These are phyloP conservation scores for Fusarium beomiforme DNA, from an alignment of 2,329 filamentous ascomycete genomes.

Conservation along the genomic window DNA sequence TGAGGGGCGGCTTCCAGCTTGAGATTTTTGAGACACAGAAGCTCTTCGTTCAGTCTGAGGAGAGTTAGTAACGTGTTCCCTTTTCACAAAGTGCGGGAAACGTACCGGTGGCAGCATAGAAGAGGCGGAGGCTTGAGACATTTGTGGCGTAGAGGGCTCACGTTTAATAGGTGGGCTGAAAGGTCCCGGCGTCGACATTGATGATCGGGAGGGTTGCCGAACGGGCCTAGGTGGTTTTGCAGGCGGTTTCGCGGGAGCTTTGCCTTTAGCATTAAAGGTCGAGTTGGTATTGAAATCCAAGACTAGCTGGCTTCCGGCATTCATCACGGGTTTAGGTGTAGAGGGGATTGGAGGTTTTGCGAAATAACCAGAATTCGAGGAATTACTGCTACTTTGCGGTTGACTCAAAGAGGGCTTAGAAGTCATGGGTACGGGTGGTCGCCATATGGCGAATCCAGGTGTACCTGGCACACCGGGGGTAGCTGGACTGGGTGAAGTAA, in stretches of 20 bases:
- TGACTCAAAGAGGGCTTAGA: slow-evolving; percentile 39
- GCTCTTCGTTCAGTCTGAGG: slow-evolving; percentile 43
- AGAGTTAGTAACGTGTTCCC: slow-evolving; percentile 6
- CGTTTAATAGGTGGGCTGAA: slow-evolving; percentile 44
- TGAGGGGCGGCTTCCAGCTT: slow-evolving; percentile 49
- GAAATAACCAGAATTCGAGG: slow-evolving; percentile 44
- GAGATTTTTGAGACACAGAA: slow-evolving; percentile 45
- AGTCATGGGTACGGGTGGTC: slow-evolving; percentile 46
- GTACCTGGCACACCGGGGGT: slow-evolving; percentile 45
- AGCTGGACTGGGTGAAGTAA: slow-evolving; percentile 26
- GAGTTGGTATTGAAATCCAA: slow-evolving; percentile 50
- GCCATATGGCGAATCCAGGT: slow-evolving; percentile 52
- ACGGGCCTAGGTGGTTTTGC: slow-evolving; percentile 41
- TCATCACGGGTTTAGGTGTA: slow-evolving; percentile 52
- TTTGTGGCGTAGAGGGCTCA: slow-evolving; percentile 46
- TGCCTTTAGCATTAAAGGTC: slow-evolving; percentile 47
- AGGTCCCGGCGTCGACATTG: slow-evolving; percentile 33
- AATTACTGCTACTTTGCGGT: slow-evolving; percentile 32
- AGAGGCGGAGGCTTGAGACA: slow-evolving; percentile 39
- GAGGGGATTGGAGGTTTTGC: slow-evolving; percentile 52
- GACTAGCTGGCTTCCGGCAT: slow-evolving; percentile 49
- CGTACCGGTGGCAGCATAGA: slow-evolving; percentile 44
- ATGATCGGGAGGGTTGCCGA: slow-evolving; percentile 39
- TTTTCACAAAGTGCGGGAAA: neutral
- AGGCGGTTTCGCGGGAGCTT: slow-evolving; percentile 48